Conservation (phyloP, 129 eudicot genomes). For the Escallonia rubra region DNA sequence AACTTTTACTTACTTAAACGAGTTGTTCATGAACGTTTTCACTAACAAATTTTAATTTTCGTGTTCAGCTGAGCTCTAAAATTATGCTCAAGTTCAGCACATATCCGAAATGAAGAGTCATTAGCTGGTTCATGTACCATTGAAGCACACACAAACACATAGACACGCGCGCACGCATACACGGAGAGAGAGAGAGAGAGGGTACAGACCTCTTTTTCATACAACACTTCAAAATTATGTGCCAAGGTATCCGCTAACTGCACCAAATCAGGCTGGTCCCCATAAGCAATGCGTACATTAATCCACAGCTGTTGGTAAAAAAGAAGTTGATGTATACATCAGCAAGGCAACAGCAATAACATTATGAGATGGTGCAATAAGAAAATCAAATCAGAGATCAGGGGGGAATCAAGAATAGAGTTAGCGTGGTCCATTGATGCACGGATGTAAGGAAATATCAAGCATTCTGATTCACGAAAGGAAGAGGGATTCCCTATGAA, state of each 20-base stretch:
- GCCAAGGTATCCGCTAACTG: slow-evolving; percentile 30
- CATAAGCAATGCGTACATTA: slow-evolving; percentile 17
- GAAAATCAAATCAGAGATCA: neutral
- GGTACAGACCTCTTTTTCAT: slow-evolving; percentile 38
- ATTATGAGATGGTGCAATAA: neutral
- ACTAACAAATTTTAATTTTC: too few relatives aligned
- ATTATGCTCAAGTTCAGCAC: too few relatives aligned
- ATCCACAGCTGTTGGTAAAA: slow-evolving; percentile 44
- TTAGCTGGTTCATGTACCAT: too few relatives aligned
- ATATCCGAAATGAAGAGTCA: too few relatives aligned
- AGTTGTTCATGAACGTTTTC: too few relatives aligned
- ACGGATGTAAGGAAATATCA: neutral
- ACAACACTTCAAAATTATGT: slow-evolving; percentile 24
- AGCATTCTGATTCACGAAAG: neutral
- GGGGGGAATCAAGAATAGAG: neutral
- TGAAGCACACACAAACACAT: too few relatives aligned
- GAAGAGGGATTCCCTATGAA: too few relatives aligned
- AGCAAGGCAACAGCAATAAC: neutral
- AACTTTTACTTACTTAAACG: too few relatives aligned
- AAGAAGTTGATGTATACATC: slow-evolving; percentile 3
- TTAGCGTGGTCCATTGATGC: neutral
- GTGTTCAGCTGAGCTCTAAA: too few relatives aligned
- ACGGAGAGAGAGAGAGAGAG: neutral
- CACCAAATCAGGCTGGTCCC: slow-evolving; percentile 22
- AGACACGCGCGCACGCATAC: neutral